Conservation (phyloP, 306 rosid species). For the Glycine tomentella region DNA sequence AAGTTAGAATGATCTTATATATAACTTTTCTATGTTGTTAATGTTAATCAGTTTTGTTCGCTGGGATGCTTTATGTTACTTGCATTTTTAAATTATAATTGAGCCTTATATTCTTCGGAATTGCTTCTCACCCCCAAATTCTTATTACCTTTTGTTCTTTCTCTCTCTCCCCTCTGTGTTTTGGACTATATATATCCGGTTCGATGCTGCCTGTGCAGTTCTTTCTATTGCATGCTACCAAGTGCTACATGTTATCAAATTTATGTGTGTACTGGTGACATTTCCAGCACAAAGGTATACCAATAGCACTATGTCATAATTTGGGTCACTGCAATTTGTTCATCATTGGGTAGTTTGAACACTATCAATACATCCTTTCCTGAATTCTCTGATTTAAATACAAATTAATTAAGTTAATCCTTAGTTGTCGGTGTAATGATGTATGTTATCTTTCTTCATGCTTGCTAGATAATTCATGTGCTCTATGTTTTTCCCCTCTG, state of each 20-base stretch:
- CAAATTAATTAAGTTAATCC: conserved; percentile 28
- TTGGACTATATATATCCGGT: conserved; percentile 11
- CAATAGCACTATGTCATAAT: conserved; percentile 23
- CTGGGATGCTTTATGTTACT: conserved; percentile 34
- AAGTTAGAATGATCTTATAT: conserved; percentile 29
- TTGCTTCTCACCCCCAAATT: neutral
- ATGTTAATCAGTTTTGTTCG: neutral
- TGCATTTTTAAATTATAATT: neutral
- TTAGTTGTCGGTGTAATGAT: conserved; percentile 31
- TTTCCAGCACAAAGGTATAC: conserved; percentile 19
- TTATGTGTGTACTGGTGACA: conserved; percentile 18
- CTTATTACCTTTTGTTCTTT: conserved; percentile 17
- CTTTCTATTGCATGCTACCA: conserved; percentile 30
- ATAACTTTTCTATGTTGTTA: conserved; percentile 2
- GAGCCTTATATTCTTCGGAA: conserved; percentile 3
- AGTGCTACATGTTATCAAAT: conserved; percentile 20
- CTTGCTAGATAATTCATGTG: conserved; percentile 34
- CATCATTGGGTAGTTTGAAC: conserved; percentile 31
- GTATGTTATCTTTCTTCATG: conserved; percentile 12
- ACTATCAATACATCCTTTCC: conserved; percentile 10
- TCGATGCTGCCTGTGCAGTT: conserved; percentile 18
- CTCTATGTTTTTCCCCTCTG: conserved; percentile 43
- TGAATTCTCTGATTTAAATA: conserved; percentile 9
- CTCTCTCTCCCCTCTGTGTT: conserved; percentile 8
- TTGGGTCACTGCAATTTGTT: neutral